A percentile compares a stretch with the other conserved stretches of the same genome.
Evolutionary conservation across 176 grass and related monocot genomes (phyloP).

Genomic region (Tuctoria greenei): DNA sequence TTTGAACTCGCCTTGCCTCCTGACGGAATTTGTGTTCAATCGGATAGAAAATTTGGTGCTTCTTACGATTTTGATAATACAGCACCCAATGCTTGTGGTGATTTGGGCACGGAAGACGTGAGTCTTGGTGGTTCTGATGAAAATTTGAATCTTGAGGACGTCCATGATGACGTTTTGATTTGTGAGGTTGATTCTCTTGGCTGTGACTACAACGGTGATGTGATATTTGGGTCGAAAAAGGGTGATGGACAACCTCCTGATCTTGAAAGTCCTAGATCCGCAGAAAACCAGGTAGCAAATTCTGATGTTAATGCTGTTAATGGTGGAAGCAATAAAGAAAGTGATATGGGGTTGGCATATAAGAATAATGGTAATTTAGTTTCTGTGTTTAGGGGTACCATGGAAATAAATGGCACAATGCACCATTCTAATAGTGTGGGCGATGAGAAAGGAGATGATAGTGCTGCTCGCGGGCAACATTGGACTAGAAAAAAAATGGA

Average conservation of each 20-base stretch:
- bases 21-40: not conserved
- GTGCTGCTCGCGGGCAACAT: constrained; percentile 10
- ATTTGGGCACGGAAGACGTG: not conserved
- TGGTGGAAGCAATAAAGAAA: not conserved
- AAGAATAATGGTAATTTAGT: constrained; percentile 4
- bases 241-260: not conserved
- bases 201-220: not conserved
- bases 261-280: not conserved
- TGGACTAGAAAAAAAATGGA: constrained; percentile 45
- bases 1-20: not conserved
- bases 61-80: not conserved
- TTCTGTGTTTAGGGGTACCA: not conserved
- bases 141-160: not conserved
- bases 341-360: not conserved
- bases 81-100: not conserved
- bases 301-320: not conserved
- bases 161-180: not conserved
- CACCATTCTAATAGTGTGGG: constrained; percentile 2
- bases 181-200: not conserved
- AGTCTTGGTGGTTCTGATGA: not conserved
- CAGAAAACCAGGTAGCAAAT: constrained; percentile 12
- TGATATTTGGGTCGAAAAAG: not conserved
- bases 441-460: constrained; percentile 29
- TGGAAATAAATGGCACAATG: not conserved
- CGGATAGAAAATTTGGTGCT: not conserved